Base-by-base conservation (phyloP, 1,284 basidiomycete genomes). In the Ustilago cynodontis region DNA sequence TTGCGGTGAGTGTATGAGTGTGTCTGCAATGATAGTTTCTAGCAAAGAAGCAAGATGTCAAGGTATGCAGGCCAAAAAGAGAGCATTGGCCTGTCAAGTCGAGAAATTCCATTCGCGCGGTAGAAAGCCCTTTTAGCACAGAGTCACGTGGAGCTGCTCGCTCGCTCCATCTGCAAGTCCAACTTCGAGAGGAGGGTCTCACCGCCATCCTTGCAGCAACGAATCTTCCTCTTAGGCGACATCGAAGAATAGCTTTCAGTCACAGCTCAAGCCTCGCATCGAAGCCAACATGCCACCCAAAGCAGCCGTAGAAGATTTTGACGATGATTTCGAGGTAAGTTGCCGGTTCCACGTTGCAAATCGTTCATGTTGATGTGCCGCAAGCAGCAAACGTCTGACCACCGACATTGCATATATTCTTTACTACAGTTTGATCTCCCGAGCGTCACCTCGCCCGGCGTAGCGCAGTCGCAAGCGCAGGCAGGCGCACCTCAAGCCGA, bases 241-340 rank as follows among this genome's bases (percentile, higher is more conserved):
- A 43, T 43, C 41, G 41, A 7, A 9, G 20, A 20, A n/a, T 43
- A 43, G n/a, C n/a, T 43, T n/a, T 6, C n/a, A 43, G 41, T 10
- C 20, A 20, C 35, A 24, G 14, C 41, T 29, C 37, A 28, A 26
- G 6, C 24, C 13, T 26, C n/a, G 29, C 3, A 2, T 1, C 9
- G 2, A 3, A 37, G 6, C 41, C 63, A 75, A 63, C 20, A 79
- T 79, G 77, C 77, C 73, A 54, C 73, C 73, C 22, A 79, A 77
- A 67, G 75, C 75, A 65, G 71, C 72, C n/a, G 74, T 81, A n/a
- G 79, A 85, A 47, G 84, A 83, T 39, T 85, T 85, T 45, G 80
- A 85, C 71, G 84, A 85, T 78, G 84, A 85, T 63, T 82, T 81
- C 49, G 84, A 85, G 55, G 83, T 85, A 66, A 58, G 81, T 61